Base-by-base conservation (phyloP, 345 rosid species). In the Luvunga scandens region DNA sequence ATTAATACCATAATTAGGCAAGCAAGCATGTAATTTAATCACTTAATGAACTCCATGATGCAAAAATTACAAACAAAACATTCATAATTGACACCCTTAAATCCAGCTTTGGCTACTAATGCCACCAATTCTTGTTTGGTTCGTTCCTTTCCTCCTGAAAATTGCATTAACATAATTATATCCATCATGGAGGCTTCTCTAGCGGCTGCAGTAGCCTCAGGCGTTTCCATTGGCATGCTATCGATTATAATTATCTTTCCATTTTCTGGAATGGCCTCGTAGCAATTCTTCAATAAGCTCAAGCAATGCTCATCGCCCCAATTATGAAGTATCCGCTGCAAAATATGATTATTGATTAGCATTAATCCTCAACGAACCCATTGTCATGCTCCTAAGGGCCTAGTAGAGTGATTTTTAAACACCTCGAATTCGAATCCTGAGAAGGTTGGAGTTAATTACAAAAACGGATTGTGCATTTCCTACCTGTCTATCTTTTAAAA, bases 41-140 rank as follows among this genome's bases (percentile, higher is more conserved):
- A 84, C 71, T 81, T 81, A 16, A 45, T 68, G 72, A 85, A 71
- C 81, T 82, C 83, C 75, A 79, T 77, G 13, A 77, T 69, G 73
- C 85, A 85, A 63, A 45, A 64, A 18, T 76, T 72, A 19, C 50
- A 62, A 4, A 4, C 83, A 30, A 9, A 77, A 63, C 66, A 65
- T 60, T 38, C 66, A 19, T 9, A 33, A 6, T 28, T 59, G 55
- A 82, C 39, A 4, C 67, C 72, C 1, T 48, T 50, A 36, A 84
- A 81, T 48, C 84, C 84, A 42, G 82, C 79, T 18, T 50, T 22
- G 6, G 22, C 50, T 7, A 77, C 86, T 33, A 84, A 38, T 24
- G 60, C 72, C 33, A 42, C 22, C 48, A 82, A 78, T 45, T 82
- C 81, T 14, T 69, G 34, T 33, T 55, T 64, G 0, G 81, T 78